Percentiles rank a stretch among this genome's conserved stretches.
Conservation (phyloP, 2,329 filamentous ascomycete species). For the Aphanoascus verrucosus region DNA sequence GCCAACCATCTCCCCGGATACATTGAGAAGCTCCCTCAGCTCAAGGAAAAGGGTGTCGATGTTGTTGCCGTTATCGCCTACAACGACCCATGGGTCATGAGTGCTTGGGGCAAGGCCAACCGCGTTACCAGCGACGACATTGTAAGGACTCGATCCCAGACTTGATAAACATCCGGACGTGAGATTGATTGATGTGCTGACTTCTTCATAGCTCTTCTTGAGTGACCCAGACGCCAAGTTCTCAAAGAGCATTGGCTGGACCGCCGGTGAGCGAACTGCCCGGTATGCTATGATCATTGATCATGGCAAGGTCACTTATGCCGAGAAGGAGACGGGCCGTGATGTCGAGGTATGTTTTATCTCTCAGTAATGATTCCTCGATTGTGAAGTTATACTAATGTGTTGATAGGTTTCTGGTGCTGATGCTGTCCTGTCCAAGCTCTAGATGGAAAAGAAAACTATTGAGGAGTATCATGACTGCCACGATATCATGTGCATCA, state of each 20-base stretch:
- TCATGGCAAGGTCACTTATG: constrained; percentile 72
- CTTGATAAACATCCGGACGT: background rate
- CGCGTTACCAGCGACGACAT: constrained; percentile 60
- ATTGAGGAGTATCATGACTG: background rate
- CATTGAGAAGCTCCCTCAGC: constrained; percentile 57
- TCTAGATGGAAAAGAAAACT: constrained; percentile 22
- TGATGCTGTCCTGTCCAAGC: constrained; percentile 30
- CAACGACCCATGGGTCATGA: constrained; percentile 83
- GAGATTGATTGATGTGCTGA: background rate
- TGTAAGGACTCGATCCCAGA: constrained; percentile 31
- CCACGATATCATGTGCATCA: background rate
- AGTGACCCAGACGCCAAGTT: constrained; percentile 63
- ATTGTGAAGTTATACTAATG: background rate
- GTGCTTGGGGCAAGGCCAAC: constrained; percentile 83
- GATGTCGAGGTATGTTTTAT: constrained; percentile 23
- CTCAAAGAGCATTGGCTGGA: constrained; percentile 69
- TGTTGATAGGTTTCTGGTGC: constrained; percentile 29
- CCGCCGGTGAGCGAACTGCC: constrained; percentile 59
- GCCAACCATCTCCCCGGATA: constrained; percentile 71
- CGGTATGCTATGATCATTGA: constrained; percentile 74
- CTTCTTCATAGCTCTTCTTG: constrained; percentile 53
- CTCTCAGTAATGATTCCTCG: too few relatives aligned
- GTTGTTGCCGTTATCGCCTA: constrained; percentile 67
- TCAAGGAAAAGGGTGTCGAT: constrained; percentile 74
- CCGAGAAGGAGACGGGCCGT: constrained; percentile 53